Evolutionary conservation across 2,329 filamentous ascomycete species (phyloP).

Genomic region (Trichoderma lentiforme): DNA sequence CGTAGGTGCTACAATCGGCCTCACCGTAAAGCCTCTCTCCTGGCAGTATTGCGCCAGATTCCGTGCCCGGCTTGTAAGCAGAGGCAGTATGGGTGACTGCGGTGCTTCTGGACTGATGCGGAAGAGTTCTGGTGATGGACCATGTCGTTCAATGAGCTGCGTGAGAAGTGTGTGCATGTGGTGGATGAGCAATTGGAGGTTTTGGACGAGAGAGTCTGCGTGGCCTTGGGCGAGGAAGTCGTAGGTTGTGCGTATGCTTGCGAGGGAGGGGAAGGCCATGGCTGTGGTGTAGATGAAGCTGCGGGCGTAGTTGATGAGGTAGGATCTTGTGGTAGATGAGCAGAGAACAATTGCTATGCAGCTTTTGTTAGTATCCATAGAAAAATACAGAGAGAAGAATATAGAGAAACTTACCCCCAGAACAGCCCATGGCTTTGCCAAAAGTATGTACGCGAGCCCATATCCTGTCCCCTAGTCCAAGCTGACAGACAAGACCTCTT

Average conservation of each 20-base stretch:
- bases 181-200: conserved; percentile 33
- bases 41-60: conserved; percentile 60
- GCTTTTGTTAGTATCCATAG: neutral
- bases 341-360: conserved; percentile 57
- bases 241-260: conserved; percentile 56
- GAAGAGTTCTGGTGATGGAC: conserved; percentile 29
- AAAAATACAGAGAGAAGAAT: too few species aligned
- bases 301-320: conserved; percentile 74
- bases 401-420: conserved; percentile 56
- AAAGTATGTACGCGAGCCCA: conserved; percentile 63
- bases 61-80: conserved; percentile 57
- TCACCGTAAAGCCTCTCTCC: conserved; percentile 54
- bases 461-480: conserved; percentile 53
- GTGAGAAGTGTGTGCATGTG: conserved; percentile 47
- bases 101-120: conserved; percentile 37
- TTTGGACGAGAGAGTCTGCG: conserved; percentile 36
- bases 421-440: conserved; percentile 64
- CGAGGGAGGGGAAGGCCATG: conserved; percentile 59
- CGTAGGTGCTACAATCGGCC: conserved; percentile 66
- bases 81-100: conserved; percentile 61
- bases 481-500: conserved; percentile 54
- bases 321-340: conserved; percentile 54
- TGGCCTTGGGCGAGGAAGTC: conserved; percentile 50
- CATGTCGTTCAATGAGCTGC: conserved; percentile 29
- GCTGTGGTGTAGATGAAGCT: conserved; percentile 73